These are phyloP conservation scores for Boletus speciosus DNA, from an alignment of 768 basidiomycete genomes.

Conservation along the genomic window DNA sequence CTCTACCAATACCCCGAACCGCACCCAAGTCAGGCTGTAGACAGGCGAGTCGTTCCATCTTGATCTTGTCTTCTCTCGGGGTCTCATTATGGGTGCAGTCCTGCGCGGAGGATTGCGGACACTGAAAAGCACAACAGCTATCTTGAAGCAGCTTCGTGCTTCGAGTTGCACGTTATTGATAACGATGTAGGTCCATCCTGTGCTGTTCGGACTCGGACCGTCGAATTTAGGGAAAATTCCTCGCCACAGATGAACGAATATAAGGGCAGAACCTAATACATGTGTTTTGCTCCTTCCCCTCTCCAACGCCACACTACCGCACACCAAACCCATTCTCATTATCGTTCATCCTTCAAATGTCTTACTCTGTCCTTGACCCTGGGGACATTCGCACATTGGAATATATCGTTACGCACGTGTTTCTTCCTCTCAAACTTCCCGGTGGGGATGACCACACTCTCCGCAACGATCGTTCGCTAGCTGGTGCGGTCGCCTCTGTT, in stretches of 20 bases:
- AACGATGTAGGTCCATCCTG: conserved; percentile 10
- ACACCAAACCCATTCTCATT: not conserved
- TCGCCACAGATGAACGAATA: not conserved
- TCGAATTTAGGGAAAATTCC: not conserved
- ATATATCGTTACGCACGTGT: conserved; percentile 42
- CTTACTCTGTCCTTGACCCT: not conserved
- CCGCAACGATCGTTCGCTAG: conserved; percentile 27
- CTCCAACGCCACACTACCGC: not conserved
- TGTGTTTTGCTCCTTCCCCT: not conserved
- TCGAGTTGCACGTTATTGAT: not conserved
- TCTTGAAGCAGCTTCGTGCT: not conserved
- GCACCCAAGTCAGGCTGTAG: not conserved
- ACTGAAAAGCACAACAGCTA: no score
- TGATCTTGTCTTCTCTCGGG: not conserved
- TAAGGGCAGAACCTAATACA: not conserved
- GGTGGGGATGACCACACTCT: conserved; percentile 32
- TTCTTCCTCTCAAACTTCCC: conserved; percentile 41
- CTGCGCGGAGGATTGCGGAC: not conserved
- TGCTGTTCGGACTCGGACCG: conserved; percentile 7
- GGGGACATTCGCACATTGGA: not conserved
- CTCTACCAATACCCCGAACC: not conserved
- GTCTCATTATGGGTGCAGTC: not conserved
- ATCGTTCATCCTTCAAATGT: conserved; percentile 1
- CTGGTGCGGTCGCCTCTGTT: conserved; percentile 14
- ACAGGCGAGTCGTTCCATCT: not conserved